Evolutionary conservation across 495 filamentous ascomycete genomes (phyloP).

Genomic region (Aspergillus biplanus): DNA sequence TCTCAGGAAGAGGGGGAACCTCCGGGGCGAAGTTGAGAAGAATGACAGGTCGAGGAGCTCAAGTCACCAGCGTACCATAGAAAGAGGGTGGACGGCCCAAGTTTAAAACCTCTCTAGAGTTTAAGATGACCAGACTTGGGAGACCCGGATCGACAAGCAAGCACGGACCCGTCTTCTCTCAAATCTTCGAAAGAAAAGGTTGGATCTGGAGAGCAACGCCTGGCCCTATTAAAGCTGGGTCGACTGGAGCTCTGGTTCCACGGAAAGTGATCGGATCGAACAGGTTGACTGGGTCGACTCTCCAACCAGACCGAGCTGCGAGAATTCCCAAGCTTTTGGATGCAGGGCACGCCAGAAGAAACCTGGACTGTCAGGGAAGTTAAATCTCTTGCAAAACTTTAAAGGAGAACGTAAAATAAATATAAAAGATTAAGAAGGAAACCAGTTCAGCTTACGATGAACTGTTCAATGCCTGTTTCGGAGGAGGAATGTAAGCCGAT

Average conservation of each 20-base stretch:
- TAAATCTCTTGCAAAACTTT: conserved; percentile 17
- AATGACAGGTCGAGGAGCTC: conserved; percentile 31
- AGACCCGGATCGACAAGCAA: conserved; percentile 40
- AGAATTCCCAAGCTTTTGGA: conserved; percentile 37
- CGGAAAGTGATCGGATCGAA: conserved; percentile 31
- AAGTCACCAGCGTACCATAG: conserved; percentile 32
- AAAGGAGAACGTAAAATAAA: conserved; percentile 10
- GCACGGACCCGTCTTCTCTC: conserved; percentile 39
- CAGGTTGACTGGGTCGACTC: conserved; percentile 19
- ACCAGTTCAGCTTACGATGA: conserved; percentile 25
- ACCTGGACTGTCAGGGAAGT: conserved; percentile 23
- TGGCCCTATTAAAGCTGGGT: conserved; percentile 22
- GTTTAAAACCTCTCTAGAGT: conserved; percentile 35
- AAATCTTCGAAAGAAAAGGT: conserved; percentile 33
- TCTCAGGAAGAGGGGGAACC: conserved; percentile 13
- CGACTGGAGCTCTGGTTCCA: conserved; percentile 37
- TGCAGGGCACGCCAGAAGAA: conserved; percentile 19
- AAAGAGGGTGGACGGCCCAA: conserved; percentile 35
- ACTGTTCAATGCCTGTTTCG: conserved; percentile 25
- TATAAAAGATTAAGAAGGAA: conserved; percentile 8
- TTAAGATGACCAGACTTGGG: conserved; percentile 32
- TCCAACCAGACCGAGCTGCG: conserved; percentile 29
- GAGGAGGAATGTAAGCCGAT: conserved; percentile 28
- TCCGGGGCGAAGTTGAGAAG: conserved; percentile 21
- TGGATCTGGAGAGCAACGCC: conserved; percentile 41